Conservation (phyloP, 1,284 basidiomycete species). For the Cryptococcus jaspeensis region DNA sequence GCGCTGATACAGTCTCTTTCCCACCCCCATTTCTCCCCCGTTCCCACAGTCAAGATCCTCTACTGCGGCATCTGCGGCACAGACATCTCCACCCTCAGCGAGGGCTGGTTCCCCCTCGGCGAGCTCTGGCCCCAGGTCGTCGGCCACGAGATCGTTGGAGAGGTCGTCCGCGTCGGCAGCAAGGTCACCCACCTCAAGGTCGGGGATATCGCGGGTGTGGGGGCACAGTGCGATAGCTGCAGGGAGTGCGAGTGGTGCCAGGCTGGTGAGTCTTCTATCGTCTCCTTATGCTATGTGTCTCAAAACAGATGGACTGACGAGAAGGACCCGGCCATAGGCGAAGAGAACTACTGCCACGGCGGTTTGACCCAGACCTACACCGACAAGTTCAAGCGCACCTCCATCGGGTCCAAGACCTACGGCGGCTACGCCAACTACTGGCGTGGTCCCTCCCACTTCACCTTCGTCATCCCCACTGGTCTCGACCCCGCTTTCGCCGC, state of each 20-base stretch:
- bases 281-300: slow-evolving; percentile 10
- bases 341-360: slow-evolving; percentile 51
- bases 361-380: slow-evolving; percentile 36
- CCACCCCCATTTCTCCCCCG: slow-evolving; percentile 31
- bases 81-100: slow-evolving; percentile 22
- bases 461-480: slow-evolving; percentile 63
- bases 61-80: slow-evolving; percentile 42
- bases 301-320: slow-evolving; percentile 53
- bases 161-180: slow-evolving; percentile 47
- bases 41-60: slow-evolving; percentile 15
- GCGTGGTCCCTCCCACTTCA: slow-evolving; percentile 63
- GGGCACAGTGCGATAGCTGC: slow-evolving; percentile 55
- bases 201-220: slow-evolving; percentile 55
- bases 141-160: slow-evolving; percentile 57
- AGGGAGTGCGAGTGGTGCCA: slow-evolving; percentile 52
- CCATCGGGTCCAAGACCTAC: slow-evolving; percentile 44
- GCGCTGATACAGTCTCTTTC: slow-evolving; percentile 8
- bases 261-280: slow-evolving; percentile 41
- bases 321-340: slow-evolving; percentile 11
- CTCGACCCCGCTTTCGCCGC: slow-evolving; percentile 58
- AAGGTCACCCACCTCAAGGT: slow-evolving; percentile 53
- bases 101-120: slow-evolving; percentile 22
- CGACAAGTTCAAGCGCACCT: slow-evolving; percentile 26
- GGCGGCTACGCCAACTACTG: slow-evolving; percentile 53
- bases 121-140: slow-evolving; percentile 31